These are phyloP conservation scores for Eimeria falciformis DNA, from an alignment of 169 alveolate species.

Conservation along the genomic window DNA sequence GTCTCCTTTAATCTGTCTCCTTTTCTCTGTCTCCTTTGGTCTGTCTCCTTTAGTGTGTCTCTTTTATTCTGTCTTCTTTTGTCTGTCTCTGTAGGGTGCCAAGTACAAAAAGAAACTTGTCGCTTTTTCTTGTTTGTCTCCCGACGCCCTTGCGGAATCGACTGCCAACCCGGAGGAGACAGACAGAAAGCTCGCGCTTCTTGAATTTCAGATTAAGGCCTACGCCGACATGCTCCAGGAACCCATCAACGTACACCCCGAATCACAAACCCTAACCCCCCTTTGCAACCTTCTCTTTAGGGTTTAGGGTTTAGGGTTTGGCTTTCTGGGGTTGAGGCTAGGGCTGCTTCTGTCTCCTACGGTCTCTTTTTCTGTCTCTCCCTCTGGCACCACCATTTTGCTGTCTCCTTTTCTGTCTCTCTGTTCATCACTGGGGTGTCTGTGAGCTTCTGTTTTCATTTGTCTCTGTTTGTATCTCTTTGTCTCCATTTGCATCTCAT, in stretches of 20 bases:
- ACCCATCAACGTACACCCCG: conserved; percentile 89
- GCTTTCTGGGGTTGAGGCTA: too few species aligned
- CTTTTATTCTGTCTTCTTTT: not conserved
- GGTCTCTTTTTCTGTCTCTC: too few species aligned
- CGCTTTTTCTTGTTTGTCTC: conserved; percentile 87
- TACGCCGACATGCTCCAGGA: conserved; percentile 89
- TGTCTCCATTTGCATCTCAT: not conserved
- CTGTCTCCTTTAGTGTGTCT: not conserved
- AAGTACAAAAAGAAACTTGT: conserved; percentile 83
- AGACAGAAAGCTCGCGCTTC: conserved; percentile 87
- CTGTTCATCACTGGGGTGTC: too few species aligned
- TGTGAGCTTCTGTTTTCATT: too few species aligned
- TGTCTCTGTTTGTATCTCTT: conserved; percentile 22
- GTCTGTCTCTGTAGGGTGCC: conserved; percentile 79
- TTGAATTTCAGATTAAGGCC: conserved; percentile 88
- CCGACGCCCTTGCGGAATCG: conserved; percentile 85
- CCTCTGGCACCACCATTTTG: too few species aligned
- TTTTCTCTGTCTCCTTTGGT: not conserved
- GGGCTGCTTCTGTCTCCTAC: not conserved
- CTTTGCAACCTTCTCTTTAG: not conserved
- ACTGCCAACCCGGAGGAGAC: conserved; percentile 84
- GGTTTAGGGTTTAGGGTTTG: not conserved
- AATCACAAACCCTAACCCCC: conserved; percentile 81
- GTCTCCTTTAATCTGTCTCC: too few species aligned
- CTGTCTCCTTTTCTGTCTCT: too few species aligned